Percentiles rank a stretch among this genome's conserved stretches.
phyloP scores from a whole-genome alignment of 192 early-diverging fungal species.

The Coemansia sp. region DNA sequence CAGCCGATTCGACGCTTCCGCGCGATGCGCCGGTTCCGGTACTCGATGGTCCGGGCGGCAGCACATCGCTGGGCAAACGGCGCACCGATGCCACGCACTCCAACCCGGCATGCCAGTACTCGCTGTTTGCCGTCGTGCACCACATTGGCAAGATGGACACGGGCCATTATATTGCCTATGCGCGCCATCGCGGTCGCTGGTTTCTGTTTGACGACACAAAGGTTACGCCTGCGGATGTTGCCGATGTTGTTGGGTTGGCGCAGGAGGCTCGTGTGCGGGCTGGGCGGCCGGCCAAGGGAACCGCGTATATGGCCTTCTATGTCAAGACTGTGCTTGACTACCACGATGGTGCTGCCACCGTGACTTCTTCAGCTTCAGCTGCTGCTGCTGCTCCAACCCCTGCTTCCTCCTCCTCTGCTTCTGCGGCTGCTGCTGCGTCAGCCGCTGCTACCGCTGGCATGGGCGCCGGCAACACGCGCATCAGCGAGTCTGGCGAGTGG shows the following conservation, averaged over 20 bases:
- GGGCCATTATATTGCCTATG: conserved; percentile 92
- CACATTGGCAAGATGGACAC: conserved; percentile 91
- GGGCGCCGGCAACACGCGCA: conserved; percentile 27
- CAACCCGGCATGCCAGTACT: conserved; percentile 74
- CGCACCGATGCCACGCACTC: conserved; percentile 42
- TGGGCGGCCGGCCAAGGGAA: conserved; percentile 38
- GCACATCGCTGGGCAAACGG: conserved; percentile 31
- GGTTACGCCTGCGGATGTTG: conserved; percentile 65
- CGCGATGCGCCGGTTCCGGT: conserved; percentile 24
- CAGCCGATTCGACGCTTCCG: conserved; percentile 9
- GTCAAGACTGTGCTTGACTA: conserved; percentile 70
- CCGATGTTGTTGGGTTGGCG: conserved; percentile 65
- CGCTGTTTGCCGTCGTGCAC: conserved; percentile 88
- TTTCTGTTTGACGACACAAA: conserved; percentile 86
- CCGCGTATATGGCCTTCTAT: conserved; percentile 86
- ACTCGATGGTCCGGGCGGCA: conserved; percentile 36
- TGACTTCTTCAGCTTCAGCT: neutral
- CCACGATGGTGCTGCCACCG: conserved; percentile 29
- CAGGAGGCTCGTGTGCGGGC: conserved; percentile 66
- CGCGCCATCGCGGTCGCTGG: conserved; percentile 79
- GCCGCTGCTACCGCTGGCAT: conserved; percentile 5
- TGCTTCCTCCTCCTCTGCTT: neutral
- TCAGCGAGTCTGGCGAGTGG: conserved; percentile 27
- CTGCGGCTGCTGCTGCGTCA: too few relatives aligned
- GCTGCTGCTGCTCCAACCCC: neutral